Base-by-base conservation (phyloP, 2,329 filamentous ascomycete genomes). In the Ophioceras dolichostomum region DNA sequence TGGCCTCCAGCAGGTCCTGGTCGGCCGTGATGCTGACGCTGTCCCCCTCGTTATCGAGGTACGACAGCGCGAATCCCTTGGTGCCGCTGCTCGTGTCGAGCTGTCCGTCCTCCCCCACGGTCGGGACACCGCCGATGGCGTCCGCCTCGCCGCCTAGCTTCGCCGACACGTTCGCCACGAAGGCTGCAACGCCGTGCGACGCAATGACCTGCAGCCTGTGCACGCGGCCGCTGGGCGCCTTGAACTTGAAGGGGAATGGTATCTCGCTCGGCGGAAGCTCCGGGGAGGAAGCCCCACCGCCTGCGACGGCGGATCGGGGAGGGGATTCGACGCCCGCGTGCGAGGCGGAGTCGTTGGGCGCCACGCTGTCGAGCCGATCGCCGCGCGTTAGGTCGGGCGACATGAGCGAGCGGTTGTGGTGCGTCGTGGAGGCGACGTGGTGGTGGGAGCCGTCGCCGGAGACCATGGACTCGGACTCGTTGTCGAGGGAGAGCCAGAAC, bases 221-320 rank as follows among this genome's bases (percentile, higher is more conserved):
- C 14, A 96, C 88, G 37, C 91, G 84, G 32, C 89, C 91, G 48
- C 85, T 88, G 2, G 91, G 91, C 2, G 91, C 87, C 67, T 96
- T 96, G 73, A 98, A 98, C 60, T 98, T 98, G 77, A 98, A 98
- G 3, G 89, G 77, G 61, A 96, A 98, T 0, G 89, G 85, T 10
- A 75, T 60, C 46, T 93, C 84, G 49, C 83, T 73, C 2, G 73
- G 65, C 4, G 67, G 61, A 14, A 79, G 69, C 33, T 80, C 68
- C 3, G 57, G 57, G 3, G 53, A 50, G 32, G 33, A 22, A n/a
- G n/a, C n/a, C n/a, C n/a, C n/a, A n/a, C n/a, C n/a, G 4, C 77
- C 59, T 7, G 69, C 57, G 17, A 76, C 47, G 18, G 58, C 64
- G 16, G 82, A 87, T 38, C 75, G 79, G 16, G 78, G 66, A 10